Conservation (phyloP, 2,329 filamentous ascomycete genomes). For the Delphinella strobiligena region DNA sequence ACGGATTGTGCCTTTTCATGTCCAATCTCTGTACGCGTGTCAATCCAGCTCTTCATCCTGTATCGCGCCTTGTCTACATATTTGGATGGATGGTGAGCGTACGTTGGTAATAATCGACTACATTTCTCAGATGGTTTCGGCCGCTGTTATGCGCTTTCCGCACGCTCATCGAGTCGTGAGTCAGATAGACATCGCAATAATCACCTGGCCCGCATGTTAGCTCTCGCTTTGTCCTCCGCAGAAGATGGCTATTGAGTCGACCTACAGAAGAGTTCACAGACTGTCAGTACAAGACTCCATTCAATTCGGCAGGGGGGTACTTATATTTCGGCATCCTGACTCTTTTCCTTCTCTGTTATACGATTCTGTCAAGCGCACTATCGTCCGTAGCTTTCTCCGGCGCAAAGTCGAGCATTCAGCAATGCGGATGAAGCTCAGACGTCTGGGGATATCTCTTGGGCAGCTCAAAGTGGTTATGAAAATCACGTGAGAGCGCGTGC, state of each 20-base stretch:
- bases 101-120: constrained; percentile 98
- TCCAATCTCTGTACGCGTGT: constrained; percentile 62
- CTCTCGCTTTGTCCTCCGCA: neutral
- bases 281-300: constrained; percentile 9
- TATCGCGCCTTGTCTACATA: neutral
- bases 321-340: constrained; percentile 16
- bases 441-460: neutral
- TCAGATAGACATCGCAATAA: constrained; percentile 99
- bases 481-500: too few species aligned
- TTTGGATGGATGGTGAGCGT: constrained; percentile 16
- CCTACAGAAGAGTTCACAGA: constrained; percentile 15
- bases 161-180: constrained; percentile 99
- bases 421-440: neutral
- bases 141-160: constrained; percentile 97
- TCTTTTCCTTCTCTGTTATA: neutral
- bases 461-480: too few species aligned
- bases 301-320: constrained; percentile 3
- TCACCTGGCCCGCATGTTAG: constrained; percentile 41
- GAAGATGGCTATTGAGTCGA: neutral
- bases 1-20: constrained; percentile 98
- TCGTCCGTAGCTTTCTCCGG: neutral
- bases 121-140: constrained; percentile 92
- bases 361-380: neutral
- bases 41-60: constrained; percentile 3
- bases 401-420: constrained; percentile 2